Evolutionary conservation across 2,329 filamentous ascomycete genomes (phyloP).

Genomic region (Clonostachys byssicola): DNA sequence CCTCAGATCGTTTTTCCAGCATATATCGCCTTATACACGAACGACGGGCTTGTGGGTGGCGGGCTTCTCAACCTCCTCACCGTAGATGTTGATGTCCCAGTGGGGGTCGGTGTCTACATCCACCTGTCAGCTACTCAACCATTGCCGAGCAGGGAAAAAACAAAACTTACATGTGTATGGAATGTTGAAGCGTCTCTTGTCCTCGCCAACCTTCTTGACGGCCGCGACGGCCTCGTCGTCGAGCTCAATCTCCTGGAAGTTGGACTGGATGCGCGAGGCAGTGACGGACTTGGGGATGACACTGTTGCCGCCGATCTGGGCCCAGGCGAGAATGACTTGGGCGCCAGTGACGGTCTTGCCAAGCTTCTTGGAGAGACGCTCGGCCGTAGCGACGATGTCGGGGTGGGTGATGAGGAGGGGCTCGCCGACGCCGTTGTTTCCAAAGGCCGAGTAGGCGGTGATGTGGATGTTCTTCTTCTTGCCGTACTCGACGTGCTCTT

Average conservation of each 20-base stretch:
- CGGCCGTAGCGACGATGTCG: slow-evolving; percentile 51
- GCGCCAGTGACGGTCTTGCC: slow-evolving; percentile 33
- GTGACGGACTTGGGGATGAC: slow-evolving; percentile 76
- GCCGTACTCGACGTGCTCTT: slow-evolving; percentile 54
- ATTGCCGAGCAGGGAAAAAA: too few species aligned
- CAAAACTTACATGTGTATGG: slow-evolving; percentile 31
- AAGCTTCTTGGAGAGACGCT: slow-evolving; percentile 28
- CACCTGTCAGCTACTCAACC: not conserved
- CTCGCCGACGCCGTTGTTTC: slow-evolving; percentile 35
- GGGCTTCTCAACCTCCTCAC: slow-evolving; percentile 45
- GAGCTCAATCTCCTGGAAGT: slow-evolving; percentile 66
- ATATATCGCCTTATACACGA: too few species aligned
- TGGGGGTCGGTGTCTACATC: slow-evolving; percentile 35
- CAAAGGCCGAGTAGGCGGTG: slow-evolving; percentile 60
- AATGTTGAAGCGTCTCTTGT: slow-evolving; percentile 37
- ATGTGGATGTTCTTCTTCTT: slow-evolving; percentile 59
- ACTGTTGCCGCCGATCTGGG: slow-evolving; percentile 54
- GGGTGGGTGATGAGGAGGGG: slow-evolving; percentile 55
- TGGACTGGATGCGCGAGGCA: slow-evolving; percentile 60
- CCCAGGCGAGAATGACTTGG: slow-evolving; percentile 53
- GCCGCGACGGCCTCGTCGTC: slow-evolving; percentile 52
- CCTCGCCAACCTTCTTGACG: slow-evolving; percentile 58
- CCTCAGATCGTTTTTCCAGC: too few species aligned
- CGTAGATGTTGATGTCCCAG: slow-evolving; percentile 55
- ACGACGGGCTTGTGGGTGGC: slow-evolving; percentile 26